Evolutionary conservation across 768 basidiomycete species (phyloP), one percentile per base, ranked within the genome.

Genomic region (Russula sp.): DNA sequence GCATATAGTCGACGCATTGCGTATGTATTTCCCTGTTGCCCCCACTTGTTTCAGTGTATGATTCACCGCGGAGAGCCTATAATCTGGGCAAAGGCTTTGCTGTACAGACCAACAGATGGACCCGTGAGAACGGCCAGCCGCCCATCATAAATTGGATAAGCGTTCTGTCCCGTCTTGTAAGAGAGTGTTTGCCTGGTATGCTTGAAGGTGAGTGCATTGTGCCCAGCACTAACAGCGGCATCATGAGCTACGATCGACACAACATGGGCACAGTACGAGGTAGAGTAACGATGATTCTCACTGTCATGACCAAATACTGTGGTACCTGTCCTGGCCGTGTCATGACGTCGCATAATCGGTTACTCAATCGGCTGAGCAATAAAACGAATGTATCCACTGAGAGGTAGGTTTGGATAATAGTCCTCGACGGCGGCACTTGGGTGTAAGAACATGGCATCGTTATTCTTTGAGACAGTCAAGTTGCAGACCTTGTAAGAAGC

Each of bases 81-180:
- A 20, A 57, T 18, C 9, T 22, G 14, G 4, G 42, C 55, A 22
- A 58, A 47, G n/a, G 45, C 57, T 47, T 14, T 14, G 14, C 47
- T 45, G 57, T 58, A 58, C 31, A 58, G 47, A 6, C 27, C 45
- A 10, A 58, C 35, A 9, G 57, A 58, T 10, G 57, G 57, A 47
- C 47, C 57, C 11, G 8, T 45, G 7, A 44, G 57, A 32, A 6
- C 16, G 3, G n/a, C 42, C 8, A 4, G 34, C 11, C 39, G 18
- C n/a, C 18, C 59, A 16, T 61, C 40, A 50, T 61, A 61, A 39
- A 61, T 54, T 5, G 49, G 59, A n/a, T 13, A 20, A 3, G 2
- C 18, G 7, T 44, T 31, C 11, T 60, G 59, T 40, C 32, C 20
- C 27, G 27, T 27, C 27, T 27, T 27, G 27, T 27, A 27, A 27